phyloP scores from a whole-genome alignment of 352 stramenopile genomes.

The Phytophthora constricta region DNA sequence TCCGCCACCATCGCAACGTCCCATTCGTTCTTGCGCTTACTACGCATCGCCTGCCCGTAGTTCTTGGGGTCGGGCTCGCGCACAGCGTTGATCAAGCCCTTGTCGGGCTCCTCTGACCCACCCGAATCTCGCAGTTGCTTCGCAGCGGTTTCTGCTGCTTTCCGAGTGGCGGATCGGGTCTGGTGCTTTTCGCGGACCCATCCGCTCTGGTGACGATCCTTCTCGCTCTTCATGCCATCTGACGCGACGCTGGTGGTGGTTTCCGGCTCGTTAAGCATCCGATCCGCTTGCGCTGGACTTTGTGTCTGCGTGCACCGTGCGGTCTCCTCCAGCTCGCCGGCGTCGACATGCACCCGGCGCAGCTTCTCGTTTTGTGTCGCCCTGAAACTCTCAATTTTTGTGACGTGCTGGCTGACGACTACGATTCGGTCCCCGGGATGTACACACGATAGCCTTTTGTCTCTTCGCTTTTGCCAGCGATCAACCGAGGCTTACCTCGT shows the following conservation, averaged over 20 bases:
- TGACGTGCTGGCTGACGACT: constrained; percentile 1
- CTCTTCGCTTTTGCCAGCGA: constrained; percentile 19
- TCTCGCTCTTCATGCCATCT: too few species aligned
- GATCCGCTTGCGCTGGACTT: neutral
- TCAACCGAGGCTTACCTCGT: constrained; percentile 8
- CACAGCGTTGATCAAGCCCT: constrained; percentile 4
- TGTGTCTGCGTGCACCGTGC: neutral
- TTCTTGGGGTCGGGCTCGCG: constrained; percentile 14
- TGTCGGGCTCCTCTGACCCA: neutral
- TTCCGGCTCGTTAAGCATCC: too few species aligned
- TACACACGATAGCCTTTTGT: constrained; percentile 23
- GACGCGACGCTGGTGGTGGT: too few species aligned
- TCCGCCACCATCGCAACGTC: neutral
- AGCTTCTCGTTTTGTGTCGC: neutral
- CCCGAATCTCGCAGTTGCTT: neutral
- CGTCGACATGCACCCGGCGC: neutral
- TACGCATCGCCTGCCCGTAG: constrained; percentile 17
- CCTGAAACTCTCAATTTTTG: constrained; percentile 5
- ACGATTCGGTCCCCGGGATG: constrained; percentile 9
- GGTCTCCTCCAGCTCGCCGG: constrained; percentile 7
- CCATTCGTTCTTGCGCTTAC: neutral
- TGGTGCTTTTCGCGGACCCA: constrained; percentile 27
- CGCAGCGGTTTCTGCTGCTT: too few species aligned
- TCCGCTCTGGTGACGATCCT: constrained; percentile 2
- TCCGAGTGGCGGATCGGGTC: constrained; percentile 31